These are phyloP conservation scores for Aspergillus sp. DNA, from an alignment of 2,329 filamentous ascomycete species.

Conservation along the genomic window DNA sequence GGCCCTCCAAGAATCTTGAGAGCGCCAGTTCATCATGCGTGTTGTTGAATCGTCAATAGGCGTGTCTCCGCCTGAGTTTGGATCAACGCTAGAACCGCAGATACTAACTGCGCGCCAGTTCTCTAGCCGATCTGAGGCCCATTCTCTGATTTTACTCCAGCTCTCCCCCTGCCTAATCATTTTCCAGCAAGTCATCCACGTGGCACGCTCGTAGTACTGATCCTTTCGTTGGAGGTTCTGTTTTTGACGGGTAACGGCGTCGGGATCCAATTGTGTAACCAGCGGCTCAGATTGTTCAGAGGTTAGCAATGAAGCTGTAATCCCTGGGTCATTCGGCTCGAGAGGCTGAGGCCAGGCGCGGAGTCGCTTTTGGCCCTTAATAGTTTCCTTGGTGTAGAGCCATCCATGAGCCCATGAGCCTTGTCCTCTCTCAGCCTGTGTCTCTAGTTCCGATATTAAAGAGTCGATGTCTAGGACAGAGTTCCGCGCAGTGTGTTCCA, in stretches of 20 bases:
- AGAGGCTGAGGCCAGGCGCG: constrained; percentile 65
- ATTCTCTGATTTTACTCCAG: constrained; percentile 73
- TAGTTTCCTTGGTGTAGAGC: constrained; percentile 84
- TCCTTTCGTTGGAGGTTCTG: constrained; percentile 78
- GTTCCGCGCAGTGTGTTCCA: constrained; percentile 72
- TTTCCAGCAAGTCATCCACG: constrained; percentile 94
- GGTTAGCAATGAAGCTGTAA: constrained; percentile 57
- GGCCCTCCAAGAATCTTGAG: constrained; percentile 39
- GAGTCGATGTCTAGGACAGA: constrained; percentile 71
- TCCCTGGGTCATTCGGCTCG: constrained; percentile 60
- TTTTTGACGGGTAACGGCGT: constrained; percentile 78
- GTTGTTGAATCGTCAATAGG: constrained; percentile 38
- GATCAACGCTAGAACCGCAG: constrained; percentile 55
- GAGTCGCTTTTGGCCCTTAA: constrained; percentile 86
- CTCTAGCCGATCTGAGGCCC: constrained; percentile 83
- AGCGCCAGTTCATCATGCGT: constrained; percentile 43
- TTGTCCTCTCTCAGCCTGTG: constrained; percentile 69
- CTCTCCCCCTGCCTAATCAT: constrained; percentile 82
- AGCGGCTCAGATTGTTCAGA: constrained; percentile 62
- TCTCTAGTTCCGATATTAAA: constrained; percentile 72
- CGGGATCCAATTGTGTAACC: constrained; percentile 87
- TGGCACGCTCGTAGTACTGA: constrained; percentile 81
- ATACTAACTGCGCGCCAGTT: constrained; percentile 85
- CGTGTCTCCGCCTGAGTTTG: constrained; percentile 26
- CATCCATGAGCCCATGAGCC: constrained; percentile 85